Base-by-base conservation (phyloP, 768 basidiomycete species). In the Austroboletus eburneus region DNA sequence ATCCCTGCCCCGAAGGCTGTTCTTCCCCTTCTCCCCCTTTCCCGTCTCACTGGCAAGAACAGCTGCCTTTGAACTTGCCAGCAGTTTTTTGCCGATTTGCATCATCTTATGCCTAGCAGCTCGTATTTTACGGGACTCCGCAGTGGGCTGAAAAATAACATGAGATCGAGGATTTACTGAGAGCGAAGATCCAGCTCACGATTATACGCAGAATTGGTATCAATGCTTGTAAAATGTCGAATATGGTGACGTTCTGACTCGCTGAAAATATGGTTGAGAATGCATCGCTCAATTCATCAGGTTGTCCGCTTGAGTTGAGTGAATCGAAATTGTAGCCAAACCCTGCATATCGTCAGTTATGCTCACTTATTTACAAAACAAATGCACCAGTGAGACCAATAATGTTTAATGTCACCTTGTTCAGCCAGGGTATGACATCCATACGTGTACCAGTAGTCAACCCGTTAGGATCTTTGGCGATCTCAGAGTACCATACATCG, bases 401-500 rank as follows among this genome's bases (percentile, higher is more conserved):
- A 24, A 74, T 61, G 38, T 75, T 71, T 10, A 74, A 57, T 0
- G 73, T 72, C 49, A 59, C 58, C 47, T 56, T 64, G 43, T 55
- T 59, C 12, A 73, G 45, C 64, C 69, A 71, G 0, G 61, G 54
- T 8, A 64, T 48, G 16, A 66, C 55, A 29, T 75, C 65, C 8
- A 72, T 53, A 7, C 57, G 58, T 8, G 51, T 37, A 5, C 51
- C 42, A 0, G 46, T 48, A 14, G 51, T 18, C 34, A 12, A 6
- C 17, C 30, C 50, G 10, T 45, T 56, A 16, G 56, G 57, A 41
- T 64, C 44, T 12, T 45, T 49, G 13, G 58, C 43, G 30, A 68
- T 61, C 45, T 75, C 66, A 3, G 52, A 38, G 0, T 48, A 46
- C 74, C 69, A 75, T 32, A 73, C 52, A 39, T 79, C 74, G 25